phyloP scores from a whole-genome alignment of 306 rosid species.

The Cicer yamashitae region DNA sequence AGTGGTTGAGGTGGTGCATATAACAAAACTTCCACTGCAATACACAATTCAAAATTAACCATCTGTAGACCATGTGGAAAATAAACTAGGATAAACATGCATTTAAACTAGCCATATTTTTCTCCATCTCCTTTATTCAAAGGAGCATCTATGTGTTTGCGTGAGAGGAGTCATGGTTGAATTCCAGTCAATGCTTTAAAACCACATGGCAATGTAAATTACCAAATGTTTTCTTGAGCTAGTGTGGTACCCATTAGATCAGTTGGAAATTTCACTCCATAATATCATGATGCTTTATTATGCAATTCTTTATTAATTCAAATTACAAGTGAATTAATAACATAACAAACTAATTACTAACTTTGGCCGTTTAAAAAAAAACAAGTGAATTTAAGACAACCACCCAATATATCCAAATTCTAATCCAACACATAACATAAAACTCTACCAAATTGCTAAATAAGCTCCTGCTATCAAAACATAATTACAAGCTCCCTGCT shows the following conservation, averaged over 20 bases:
- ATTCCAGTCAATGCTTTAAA: neutral
- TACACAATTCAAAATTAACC: slow-evolving; percentile 43
- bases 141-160: slow-evolving; percentile 10
- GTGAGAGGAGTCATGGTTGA: slow-evolving; percentile 4
- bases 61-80: slow-evolving; percentile 41
- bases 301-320: neutral
- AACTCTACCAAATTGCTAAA: neutral
- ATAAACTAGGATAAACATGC: slow-evolving; percentile 38
- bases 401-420: neutral
- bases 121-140: slow-evolving; percentile 34
- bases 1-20: slow-evolving; percentile 90
- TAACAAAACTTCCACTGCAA: slow-evolving; percentile 86
- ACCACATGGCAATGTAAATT: slow-evolving; percentile 11
- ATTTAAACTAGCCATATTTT: slow-evolving; percentile 24
- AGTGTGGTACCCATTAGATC: slow-evolving; percentile 1
- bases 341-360: no score
- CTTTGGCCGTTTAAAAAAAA: no score
- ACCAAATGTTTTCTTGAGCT: slow-evolving; percentile 1
- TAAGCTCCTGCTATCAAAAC: neutral
- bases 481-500: slow-evolving; percentile 5
- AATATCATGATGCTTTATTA: slow-evolving; percentile 10
- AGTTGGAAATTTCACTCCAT: slow-evolving; percentile 9
- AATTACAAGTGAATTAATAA: neutral
- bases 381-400: neutral
- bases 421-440: neutral